Percentiles rank a stretch among this genome's conserved stretches.
Conservation (phyloP, 768 basidiomycete species). For the Stropharia rugosoannulata region DNA sequence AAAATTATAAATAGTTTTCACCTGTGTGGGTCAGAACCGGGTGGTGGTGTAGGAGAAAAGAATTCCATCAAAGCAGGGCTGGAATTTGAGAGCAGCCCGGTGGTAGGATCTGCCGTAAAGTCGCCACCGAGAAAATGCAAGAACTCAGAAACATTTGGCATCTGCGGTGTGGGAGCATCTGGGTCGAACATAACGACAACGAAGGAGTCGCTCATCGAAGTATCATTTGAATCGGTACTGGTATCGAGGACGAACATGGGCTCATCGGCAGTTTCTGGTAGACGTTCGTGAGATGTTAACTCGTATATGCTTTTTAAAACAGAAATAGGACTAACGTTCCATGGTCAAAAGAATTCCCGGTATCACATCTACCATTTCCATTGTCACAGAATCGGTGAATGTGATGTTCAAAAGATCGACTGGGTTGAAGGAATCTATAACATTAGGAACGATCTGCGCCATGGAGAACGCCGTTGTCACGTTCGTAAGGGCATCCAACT, state of each 20-base stretch:
- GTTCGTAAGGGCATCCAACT: conserved; percentile 17
- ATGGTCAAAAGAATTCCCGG: conserved; percentile 35
- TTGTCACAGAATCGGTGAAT: conserved; percentile 33
- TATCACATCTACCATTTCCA: conserved; percentile 27
- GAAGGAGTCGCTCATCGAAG: conserved; percentile 25
- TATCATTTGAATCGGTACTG: conserved; percentile 20
- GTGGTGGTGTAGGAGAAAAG: conserved; percentile 36
- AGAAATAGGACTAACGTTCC: conserved; percentile 28
- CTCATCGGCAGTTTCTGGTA: conserved; percentile 30
- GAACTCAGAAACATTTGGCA: conserved; percentile 32
- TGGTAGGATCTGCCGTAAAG: conserved; percentile 28
- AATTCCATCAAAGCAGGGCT: conserved; percentile 40
- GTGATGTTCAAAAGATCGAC: conserved; percentile 32
- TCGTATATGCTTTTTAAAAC: neutral
- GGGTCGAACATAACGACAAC: conserved; percentile 42
- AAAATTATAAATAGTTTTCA: conserved; percentile 18
- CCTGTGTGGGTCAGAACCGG: conserved; percentile 44
- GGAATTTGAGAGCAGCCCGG: conserved; percentile 31
- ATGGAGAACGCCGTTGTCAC: conserved; percentile 32
- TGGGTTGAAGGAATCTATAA: conserved; percentile 38
- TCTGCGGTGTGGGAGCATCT: conserved; percentile 41
- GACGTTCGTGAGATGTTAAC: neutral
- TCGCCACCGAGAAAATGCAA: conserved; percentile 41
- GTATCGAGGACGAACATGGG: conserved; percentile 29
- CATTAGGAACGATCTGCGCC: conserved; percentile 39